A percentile compares a stretch with the other conserved stretches of the same genome.
Evolutionary conservation across 257 asterid species (phyloP).

Genomic region (Przewalskia tangutica): DNA sequence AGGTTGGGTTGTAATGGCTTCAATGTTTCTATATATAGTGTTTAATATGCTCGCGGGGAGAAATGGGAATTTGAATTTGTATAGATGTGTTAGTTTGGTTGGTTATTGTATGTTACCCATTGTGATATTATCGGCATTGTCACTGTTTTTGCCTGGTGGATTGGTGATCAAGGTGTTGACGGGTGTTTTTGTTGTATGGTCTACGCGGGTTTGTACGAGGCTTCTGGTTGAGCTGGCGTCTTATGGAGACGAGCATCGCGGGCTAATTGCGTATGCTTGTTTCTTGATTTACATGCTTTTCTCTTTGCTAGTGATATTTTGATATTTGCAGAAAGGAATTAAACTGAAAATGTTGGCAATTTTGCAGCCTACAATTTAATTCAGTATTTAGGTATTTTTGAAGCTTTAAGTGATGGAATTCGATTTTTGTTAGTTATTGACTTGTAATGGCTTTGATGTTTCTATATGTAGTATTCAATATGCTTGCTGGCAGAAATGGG

Average conservation of each 20-base stretch:
- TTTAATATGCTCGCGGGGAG: slow-evolving; percentile 66
- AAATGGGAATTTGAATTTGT: slow-evolving; percentile 62
- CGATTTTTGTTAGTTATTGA: neutral
- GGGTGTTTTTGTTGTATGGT: slow-evolving; percentile 51
- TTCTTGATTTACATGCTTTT: no score
- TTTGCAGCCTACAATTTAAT: neutral
- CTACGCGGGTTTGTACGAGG: slow-evolving; percentile 60
- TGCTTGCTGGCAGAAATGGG: slow-evolving; percentile 62
- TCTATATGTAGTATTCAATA: slow-evolving; percentile 52
- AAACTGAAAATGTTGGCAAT: neutral
- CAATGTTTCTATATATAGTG: slow-evolving; percentile 47
- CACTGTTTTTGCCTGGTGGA: slow-evolving; percentile 62
- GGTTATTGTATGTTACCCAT: slow-evolving; percentile 71
- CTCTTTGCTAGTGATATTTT: slow-evolving; percentile 60
- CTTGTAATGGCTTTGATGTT: slow-evolving; percentile 56
- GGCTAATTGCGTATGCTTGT: no score
- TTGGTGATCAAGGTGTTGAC: slow-evolving; percentile 41
- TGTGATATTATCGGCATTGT: slow-evolving; percentile 49
- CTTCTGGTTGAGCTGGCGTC: slow-evolving; percentile 64
- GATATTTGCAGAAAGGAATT: neutral
- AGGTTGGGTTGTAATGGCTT: slow-evolving; percentile 69
- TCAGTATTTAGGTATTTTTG: neutral
- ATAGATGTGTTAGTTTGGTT: slow-evolving; percentile 55
- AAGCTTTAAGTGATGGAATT: neutral
- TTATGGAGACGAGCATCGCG: slow-evolving; percentile 39